phyloP scores from a whole-genome alignment of 495 filamentous ascomycete genomes.

The Xylaria acuta region DNA sequence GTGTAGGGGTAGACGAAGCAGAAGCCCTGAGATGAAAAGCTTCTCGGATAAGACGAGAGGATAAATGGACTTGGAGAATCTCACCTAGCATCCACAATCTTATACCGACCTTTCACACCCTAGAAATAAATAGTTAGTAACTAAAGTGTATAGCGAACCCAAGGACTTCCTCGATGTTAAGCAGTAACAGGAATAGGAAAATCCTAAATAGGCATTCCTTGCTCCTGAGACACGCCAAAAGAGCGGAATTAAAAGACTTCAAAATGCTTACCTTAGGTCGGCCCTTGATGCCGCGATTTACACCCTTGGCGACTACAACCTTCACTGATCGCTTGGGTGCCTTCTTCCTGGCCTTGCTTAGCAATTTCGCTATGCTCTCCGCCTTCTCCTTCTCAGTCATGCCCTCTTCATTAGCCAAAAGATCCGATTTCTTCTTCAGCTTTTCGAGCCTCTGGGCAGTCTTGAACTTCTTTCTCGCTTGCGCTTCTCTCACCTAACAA shows the following conservation, averaged over 20 bases:
- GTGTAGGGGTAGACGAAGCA: neutral
- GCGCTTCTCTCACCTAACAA: conserved; percentile 78
- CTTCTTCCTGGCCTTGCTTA: conserved; percentile 83
- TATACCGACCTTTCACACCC: conserved; percentile 96
- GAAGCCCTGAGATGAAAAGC: neutral
- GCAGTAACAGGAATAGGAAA: neutral
- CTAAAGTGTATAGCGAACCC: conserved; percentile 47
- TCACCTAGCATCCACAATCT: conserved; percentile 89
- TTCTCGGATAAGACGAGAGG: neutral
- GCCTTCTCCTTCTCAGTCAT: conserved; percentile 97
- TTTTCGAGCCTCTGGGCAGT: conserved; percentile 89
- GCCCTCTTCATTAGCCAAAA: conserved; percentile 84
- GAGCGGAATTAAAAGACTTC: neutral
- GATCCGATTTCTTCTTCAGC: conserved; percentile 89
- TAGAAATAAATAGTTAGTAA: conserved; percentile 17
- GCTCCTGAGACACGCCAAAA: neutral
- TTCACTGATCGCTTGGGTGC: conserved; percentile 83
- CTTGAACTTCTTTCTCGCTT: conserved; percentile 96
- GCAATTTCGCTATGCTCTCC: conserved; percentile 77
- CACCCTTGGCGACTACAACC: conserved; percentile 86
- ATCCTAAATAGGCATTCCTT: neutral
- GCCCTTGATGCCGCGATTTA: conserved; percentile 77
- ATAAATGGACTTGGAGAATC: neutral
- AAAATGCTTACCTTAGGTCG: conserved; percentile 43
- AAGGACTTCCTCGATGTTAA: conserved; percentile 13